Percentiles rank a stretch among this genome's conserved stretches.
phyloP scores from a whole-genome alignment of 768 basidiomycete genomes.

The Sporobolomyces phaffii region DNA sequence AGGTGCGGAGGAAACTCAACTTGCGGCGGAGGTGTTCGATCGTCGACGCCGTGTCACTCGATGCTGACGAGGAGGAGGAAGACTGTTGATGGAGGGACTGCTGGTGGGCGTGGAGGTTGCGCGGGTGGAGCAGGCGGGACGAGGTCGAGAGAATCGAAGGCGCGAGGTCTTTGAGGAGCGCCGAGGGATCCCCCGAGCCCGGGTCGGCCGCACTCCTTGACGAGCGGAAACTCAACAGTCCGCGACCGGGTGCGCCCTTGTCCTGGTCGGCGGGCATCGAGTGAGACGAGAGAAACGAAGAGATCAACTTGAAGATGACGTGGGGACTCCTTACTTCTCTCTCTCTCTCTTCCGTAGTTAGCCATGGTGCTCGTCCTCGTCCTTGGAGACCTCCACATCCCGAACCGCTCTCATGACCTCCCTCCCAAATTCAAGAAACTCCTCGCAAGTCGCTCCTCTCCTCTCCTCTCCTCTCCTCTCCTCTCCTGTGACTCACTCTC shows the following conservation, averaged over 20 bases:
- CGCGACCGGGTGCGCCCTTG: no score
- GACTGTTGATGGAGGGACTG: slow-evolving; percentile 19
- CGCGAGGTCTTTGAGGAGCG: slow-evolving; percentile 25
- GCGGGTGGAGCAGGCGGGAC: slow-evolving; percentile 8
- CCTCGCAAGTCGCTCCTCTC: slow-evolving; percentile 51
- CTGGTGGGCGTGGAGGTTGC: slow-evolving; percentile 5
- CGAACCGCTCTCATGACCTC: slow-evolving; percentile 74
- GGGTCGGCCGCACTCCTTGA: no score
- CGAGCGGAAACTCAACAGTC: no score
- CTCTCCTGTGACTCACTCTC: neutral
- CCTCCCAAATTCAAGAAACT: slow-evolving; percentile 96
- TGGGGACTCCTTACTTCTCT: no score
- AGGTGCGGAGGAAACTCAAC: slow-evolving; percentile 13
- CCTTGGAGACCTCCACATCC: slow-evolving; percentile 96
- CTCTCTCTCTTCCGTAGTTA: neutral
- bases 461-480: neutral
- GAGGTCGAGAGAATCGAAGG: slow-evolving; percentile 9
- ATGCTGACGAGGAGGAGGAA: neutral
- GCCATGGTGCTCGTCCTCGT: slow-evolving; percentile 70
- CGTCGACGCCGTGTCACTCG: neutral
- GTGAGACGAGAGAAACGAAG: no score
- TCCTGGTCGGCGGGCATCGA: no score
- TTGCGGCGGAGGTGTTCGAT: slow-evolving; percentile 19
- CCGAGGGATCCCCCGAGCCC: slow-evolving; percentile 22
- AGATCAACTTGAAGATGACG: no score